Evolutionary conservation across 2,329 filamentous ascomycete genomes (phyloP).

Genomic region (Lachnellula willkommii): DNA sequence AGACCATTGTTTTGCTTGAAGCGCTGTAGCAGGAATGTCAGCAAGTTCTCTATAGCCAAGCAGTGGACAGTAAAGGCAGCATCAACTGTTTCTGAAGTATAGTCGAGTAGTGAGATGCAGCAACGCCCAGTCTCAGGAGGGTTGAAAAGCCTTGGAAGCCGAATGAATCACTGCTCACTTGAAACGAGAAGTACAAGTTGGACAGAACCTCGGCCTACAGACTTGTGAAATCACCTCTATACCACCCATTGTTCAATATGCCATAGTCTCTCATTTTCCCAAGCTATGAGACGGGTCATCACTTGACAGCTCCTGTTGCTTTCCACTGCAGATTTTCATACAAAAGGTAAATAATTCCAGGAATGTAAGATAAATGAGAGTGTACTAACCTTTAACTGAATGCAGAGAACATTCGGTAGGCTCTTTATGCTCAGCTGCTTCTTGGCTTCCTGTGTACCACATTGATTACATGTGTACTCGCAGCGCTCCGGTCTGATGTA

Average conservation of each 20-base stretch:
- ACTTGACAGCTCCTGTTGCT: neutral
- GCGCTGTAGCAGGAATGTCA: slow-evolving; percentile 37
- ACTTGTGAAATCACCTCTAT: too few species aligned
- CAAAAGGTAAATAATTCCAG: neutral
- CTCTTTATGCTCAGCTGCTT: slow-evolving; percentile 81
- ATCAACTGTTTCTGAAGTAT: too few species aligned
- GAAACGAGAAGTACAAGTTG: too few species aligned
- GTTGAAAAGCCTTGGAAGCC: too few species aligned
- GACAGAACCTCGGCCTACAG: too few species aligned
- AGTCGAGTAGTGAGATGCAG: too few species aligned
- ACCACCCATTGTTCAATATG: too few species aligned
- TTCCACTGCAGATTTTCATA: too few species aligned
- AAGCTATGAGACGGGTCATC: neutral
- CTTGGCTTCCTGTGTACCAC: slow-evolving; percentile 70
- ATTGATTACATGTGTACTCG: slow-evolving; percentile 81
- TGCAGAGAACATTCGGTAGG: slow-evolving; percentile 80
- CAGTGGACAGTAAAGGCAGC: neutral
- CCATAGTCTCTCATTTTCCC: too few species aligned
- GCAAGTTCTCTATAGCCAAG: neutral
- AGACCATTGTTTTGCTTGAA: slow-evolving; percentile 73
- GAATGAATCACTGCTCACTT: too few species aligned
- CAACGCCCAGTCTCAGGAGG: too few species aligned
- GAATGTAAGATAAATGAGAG: neutral
- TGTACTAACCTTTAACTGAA: slow-evolving; percentile 75
- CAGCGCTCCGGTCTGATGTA: slow-evolving; percentile 85